These are phyloP conservation scores for Candida lessepsii DNA, from an alignment of 805 yeast genomes.

Conservation along the genomic window DNA sequence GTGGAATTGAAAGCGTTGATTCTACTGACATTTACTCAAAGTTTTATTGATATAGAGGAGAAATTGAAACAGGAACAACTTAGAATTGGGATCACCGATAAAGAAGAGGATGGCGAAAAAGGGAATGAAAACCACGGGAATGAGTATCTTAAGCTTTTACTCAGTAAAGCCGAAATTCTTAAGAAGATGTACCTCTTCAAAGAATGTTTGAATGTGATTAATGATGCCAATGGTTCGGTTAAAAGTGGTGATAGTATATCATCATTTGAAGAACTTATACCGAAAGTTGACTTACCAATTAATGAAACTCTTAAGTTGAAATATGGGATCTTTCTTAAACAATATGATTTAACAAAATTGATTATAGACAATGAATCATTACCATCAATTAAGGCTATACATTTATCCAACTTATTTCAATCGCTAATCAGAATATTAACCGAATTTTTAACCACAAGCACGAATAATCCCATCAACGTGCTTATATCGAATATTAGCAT, in stretches of 20 bases:
- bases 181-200: constrained; percentile 11
- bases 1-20: constrained; percentile 13
- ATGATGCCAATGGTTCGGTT: constrained; percentile 6
- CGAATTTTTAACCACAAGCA: constrained; percentile 25
- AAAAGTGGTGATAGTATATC: not conserved
- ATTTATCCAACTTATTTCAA: constrained; percentile 38
- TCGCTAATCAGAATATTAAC: constrained; percentile 39
- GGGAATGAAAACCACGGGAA: not conserved
- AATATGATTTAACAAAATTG: not conserved
- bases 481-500: not conserved
- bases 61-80: not conserved
- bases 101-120: not conserved
- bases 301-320: not conserved
- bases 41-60: constrained; percentile 42
- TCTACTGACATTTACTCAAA: constrained; percentile 26
- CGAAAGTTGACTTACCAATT: constrained; percentile 6
- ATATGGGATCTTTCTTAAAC: constrained; percentile 5
- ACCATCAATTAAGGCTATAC: constrained; percentile 40
- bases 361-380: constrained; percentile 28
- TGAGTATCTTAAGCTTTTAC: constrained; percentile 4
- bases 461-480: constrained; percentile 2
- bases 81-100: not conserved
- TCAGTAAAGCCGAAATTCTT: constrained; percentile 7
- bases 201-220: constrained; percentile 9
- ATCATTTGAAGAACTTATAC: constrained; percentile 5